phyloP scores from a whole-genome alignment of 2,329 filamentous ascomycete species.

The Colletotrichum coccodes region DNA sequence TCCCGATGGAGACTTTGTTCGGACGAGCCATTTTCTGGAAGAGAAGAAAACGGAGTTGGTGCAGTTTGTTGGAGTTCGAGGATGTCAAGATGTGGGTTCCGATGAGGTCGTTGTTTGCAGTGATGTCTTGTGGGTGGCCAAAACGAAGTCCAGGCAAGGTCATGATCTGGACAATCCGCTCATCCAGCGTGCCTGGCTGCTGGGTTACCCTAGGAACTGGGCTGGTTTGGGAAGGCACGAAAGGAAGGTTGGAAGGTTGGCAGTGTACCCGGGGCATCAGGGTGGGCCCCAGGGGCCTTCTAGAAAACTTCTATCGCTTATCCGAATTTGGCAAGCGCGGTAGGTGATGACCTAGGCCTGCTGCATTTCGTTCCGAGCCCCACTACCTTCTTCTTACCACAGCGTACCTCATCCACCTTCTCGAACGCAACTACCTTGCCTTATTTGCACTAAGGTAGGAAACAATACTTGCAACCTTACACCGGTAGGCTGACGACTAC shows the following conservation, averaged over 20 bases:
- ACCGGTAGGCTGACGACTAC: neutral
- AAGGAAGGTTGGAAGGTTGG: slow-evolving; percentile 6
- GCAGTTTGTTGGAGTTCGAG: neutral
- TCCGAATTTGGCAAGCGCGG: neutral
- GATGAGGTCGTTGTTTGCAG: slow-evolving; percentile 1
- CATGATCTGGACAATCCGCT: slow-evolving; percentile 11
- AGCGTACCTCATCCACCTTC: neutral
- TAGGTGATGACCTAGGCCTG: slow-evolving; percentile 10
- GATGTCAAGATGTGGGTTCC: slow-evolving; percentile 20
- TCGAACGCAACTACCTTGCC: neutral
- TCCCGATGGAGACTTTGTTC: slow-evolving; percentile 23
- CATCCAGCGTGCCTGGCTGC: slow-evolving; percentile 2
- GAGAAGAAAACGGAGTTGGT: slow-evolving; percentile 7
- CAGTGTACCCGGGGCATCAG: neutral
- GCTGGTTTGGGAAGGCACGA: slow-evolving; percentile 1
- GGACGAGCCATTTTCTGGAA: slow-evolving; percentile 34
- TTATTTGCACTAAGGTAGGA: neutral
- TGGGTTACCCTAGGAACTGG: slow-evolving; percentile 10
- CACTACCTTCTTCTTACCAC: slow-evolving; percentile 21
- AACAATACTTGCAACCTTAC: neutral
- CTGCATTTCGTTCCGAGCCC: slow-evolving; percentile 19
- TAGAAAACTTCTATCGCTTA: slow-evolving; percentile 30
- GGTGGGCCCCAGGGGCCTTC: slow-evolving; percentile 2
- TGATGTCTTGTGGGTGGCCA: slow-evolving; percentile 18
- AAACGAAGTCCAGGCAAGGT: slow-evolving; percentile 13